phyloP scores from a whole-genome alignment of 306 rosid species.

The Pyrus communis region DNA sequence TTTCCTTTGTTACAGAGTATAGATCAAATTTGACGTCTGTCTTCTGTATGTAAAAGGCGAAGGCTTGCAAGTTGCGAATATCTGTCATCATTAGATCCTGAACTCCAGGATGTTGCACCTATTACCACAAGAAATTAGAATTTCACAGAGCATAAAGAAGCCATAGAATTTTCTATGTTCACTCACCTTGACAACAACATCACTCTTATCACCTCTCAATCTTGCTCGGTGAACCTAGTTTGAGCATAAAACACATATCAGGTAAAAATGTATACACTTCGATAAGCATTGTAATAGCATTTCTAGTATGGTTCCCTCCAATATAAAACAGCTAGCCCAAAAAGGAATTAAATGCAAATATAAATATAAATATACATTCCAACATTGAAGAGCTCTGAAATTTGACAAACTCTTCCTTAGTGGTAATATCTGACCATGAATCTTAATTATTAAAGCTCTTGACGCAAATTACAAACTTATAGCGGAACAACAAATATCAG shows the following conservation, averaged over 20 bases:
- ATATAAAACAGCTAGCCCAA: slow-evolving; percentile 1
- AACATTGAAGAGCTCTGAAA: neutral
- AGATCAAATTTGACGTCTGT: slow-evolving; percentile 92
- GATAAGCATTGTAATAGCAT: slow-evolving; percentile 5
- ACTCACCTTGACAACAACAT: slow-evolving; percentile 88
- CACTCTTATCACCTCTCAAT: slow-evolving; percentile 62
- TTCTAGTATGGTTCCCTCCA: slow-evolving; percentile 13
- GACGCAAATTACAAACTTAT: neutral
- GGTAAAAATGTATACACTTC: slow-evolving; percentile 9
- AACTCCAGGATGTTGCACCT: slow-evolving; percentile 99
- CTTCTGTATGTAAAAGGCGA: slow-evolving; percentile 85
- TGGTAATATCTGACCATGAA: neutral
- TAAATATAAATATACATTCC: neutral
- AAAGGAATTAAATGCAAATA: slow-evolving; percentile 9
- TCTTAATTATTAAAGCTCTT: neutral
- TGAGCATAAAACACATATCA: slow-evolving; percentile 27
- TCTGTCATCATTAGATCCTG: slow-evolving; percentile 99
- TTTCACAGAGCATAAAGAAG: slow-evolving; percentile 7
- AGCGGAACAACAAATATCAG: neutral
- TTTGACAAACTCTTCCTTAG: neutral
- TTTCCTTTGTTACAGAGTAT: slow-evolving; percentile 84
- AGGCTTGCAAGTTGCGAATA: slow-evolving; percentile 84
- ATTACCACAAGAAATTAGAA: slow-evolving; percentile 28
- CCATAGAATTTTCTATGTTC: slow-evolving; percentile 8
- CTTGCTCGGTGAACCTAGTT: slow-evolving; percentile 82